phyloP scores from a whole-genome alignment of 768 basidiomycete species.

The Serendipita sp. region DNA sequence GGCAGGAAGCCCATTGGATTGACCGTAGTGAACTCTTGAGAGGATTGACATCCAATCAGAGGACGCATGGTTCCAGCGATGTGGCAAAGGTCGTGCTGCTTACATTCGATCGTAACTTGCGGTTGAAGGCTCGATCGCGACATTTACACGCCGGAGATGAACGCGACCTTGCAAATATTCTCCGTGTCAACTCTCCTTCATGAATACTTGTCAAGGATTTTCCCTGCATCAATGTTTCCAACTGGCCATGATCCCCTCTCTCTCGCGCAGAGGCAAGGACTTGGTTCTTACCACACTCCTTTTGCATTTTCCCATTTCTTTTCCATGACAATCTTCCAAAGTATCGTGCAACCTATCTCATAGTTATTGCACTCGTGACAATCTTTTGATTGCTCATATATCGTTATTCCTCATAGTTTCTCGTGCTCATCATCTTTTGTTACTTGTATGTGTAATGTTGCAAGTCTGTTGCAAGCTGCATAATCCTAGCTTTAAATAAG shows the following conservation, averaged over 20 bases:
- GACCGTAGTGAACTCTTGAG: slow-evolving; percentile 66
- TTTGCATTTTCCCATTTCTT: background rate
- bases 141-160: slow-evolving; percentile 76
- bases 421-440: background rate
- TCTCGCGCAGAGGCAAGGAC: background rate
- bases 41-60: slow-evolving; percentile 21
- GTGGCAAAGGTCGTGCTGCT: slow-evolving; percentile 76
- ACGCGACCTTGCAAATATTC: slow-evolving; percentile 61
- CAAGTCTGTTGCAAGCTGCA: too few species aligned
- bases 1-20: slow-evolving; percentile 87
- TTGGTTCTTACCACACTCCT: background rate
- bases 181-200: slow-evolving; percentile 17
- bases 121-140: slow-evolving; percentile 76
- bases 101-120: slow-evolving; percentile 84
- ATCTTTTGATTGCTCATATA: background rate
- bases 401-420: background rate
- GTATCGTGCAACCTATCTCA: background rate
- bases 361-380: background rate
- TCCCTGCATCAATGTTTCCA: too few species aligned
- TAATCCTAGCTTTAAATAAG: too few species aligned
- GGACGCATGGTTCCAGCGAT: slow-evolving; percentile 14
- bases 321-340: background rate
- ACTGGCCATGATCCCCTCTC: too few species aligned
- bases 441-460: too few species aligned
- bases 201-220: too few species aligned